phyloP scores from a whole-genome alignment of 176 grass and related monocot species.

The Saccharum officinarum region DNA sequence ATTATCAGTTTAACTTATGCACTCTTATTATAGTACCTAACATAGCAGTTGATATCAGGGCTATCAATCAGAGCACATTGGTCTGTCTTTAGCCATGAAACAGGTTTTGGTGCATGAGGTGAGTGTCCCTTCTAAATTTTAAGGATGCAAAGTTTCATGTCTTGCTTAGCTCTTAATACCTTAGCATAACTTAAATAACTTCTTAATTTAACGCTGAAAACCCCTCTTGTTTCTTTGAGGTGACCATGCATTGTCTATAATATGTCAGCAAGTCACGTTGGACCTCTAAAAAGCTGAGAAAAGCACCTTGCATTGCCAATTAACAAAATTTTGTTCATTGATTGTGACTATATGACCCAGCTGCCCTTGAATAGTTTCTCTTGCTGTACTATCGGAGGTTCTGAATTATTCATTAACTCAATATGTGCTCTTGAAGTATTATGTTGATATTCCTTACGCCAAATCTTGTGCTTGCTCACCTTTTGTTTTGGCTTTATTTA shows the following conservation, averaged over 20 bases:
- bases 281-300: background rate
- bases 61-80: slow-evolving; percentile 71
- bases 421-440: background rate
- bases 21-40: slow-evolving; percentile 41
- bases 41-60: slow-evolving; percentile 54
- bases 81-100: slow-evolving; percentile 74
- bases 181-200: slow-evolving; percentile 9
- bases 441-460: background rate
- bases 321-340: background rate
- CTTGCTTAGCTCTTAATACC: slow-evolving; percentile 20
- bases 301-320: background rate
- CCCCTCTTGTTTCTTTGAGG: slow-evolving; percentile 16
- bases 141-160: slow-evolving; percentile 6
- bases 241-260: background rate
- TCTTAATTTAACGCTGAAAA: background rate
- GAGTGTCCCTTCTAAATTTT: slow-evolving; percentile 23
- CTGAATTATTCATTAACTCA: background rate
- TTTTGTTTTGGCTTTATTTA: background rate
- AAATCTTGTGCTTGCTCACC: background rate
- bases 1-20: slow-evolving; percentile 17
- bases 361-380: background rate
- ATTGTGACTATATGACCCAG: background rate
- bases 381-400: background rate
- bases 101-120: slow-evolving; percentile 92
- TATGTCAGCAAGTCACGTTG: background rate